Percentiles rank a stretch among this genome's conserved stretches.
These are phyloP conservation scores for Arachis monticola DNA, from an alignment of 331 rosid genomes.

Conservation along the genomic window DNA sequence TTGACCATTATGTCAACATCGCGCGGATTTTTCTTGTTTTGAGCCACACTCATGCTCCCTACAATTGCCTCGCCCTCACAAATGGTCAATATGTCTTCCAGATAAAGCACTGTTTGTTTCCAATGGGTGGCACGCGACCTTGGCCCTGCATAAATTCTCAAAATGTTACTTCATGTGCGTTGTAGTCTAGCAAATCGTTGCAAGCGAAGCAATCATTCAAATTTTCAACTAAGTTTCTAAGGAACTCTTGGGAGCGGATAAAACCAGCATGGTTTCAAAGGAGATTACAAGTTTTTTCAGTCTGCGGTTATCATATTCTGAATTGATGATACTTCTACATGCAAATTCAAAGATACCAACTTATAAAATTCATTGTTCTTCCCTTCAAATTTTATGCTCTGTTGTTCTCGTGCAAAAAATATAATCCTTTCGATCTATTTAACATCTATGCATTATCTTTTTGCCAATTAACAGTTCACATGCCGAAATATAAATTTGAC, in stretches of 20 bases:
- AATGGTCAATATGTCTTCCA: slow-evolving; percentile 89
- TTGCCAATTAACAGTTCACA: neutral
- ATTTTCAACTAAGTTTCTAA: slow-evolving; percentile 5
- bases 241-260: neutral
- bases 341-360: neutral
- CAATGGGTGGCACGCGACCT: slow-evolving; percentile 88
- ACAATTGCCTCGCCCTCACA: slow-evolving; percentile 84
- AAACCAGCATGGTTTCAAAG: slow-evolving; percentile 15
- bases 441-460: neutral
- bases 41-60: slow-evolving; percentile 86
- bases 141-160: slow-evolving; percentile 66
- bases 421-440: neutral
- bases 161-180: neutral
- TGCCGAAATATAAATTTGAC: neutral
- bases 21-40: slow-evolving; percentile 82
- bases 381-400: neutral
- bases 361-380: slow-evolving; percentile 1
- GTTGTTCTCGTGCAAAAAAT: neutral
- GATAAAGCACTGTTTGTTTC: slow-evolving; percentile 97
- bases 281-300: slow-evolving; percentile 1
- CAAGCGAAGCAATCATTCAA: neutral
- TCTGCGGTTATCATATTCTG: neutral
- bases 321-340: slow-evolving; percentile 2
- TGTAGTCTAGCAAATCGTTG: slow-evolving; percentile 4
- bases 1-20: slow-evolving; percentile 89